Evolutionary conservation across 345 rosid species (phyloP).

Genomic region (Citrus sinensis): DVS_A1.0 CM039165.1:29262501-29263000

Average conservation of each 20-base stretch:
- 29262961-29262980: too few relatives aligned
- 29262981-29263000: too few relatives aligned
- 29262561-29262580: slow-evolving; percentile 38
- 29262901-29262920: too few relatives aligned
- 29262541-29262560: slow-evolving; percentile 35
- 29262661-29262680: neutral
- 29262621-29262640: neutral
- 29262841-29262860: too few relatives aligned
- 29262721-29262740: neutral
- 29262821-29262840: neutral
- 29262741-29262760: neutral
- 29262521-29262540: slow-evolving; percentile 38
- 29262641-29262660: neutral
- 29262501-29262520: slow-evolving; percentile 21
- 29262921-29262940: too few relatives aligned
- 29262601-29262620: neutral
- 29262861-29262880: too few relatives aligned
- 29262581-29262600: slow-evolving; percentile 18
- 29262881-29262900: too few relatives aligned
- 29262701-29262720: neutral
- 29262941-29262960: too few relatives aligned
- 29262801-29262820: neutral
- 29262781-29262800: neutral
- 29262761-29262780: neutral
- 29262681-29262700: neutral